phyloP scores from a whole-genome alignment of 169 alveolate genomes.

The Eimeria praecox region DNA sequence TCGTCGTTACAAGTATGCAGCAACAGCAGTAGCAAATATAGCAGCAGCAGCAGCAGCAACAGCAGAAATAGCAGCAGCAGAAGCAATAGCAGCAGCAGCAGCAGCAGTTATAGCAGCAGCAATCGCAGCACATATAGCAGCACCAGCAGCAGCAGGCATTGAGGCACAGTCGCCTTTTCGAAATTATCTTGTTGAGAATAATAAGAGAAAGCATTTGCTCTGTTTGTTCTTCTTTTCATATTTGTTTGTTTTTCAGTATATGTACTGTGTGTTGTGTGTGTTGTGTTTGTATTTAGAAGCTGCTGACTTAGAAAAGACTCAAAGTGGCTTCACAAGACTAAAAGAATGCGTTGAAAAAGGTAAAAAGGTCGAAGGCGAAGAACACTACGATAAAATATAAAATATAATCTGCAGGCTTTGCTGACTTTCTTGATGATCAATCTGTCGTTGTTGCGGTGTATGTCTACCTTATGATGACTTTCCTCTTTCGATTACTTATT shows the following conservation, averaged over 20 bases:
- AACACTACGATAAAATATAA: neutral
- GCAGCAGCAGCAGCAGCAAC: neutral
- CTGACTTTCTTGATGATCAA: no score
- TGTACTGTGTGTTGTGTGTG: neutral
- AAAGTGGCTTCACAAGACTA: neutral
- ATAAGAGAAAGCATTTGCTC: neutral
- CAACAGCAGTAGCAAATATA: neutral
- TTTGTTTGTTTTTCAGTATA: neutral
- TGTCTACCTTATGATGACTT: no score
- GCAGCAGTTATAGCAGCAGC: neutral
- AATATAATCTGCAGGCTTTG: neutral
- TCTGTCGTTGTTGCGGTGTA: no score
- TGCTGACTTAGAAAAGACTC: neutral
- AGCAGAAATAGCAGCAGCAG: neutral
- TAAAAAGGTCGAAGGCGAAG: neutral
- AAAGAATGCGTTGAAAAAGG: slow-evolving; percentile 11
- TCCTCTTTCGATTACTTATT: no score
- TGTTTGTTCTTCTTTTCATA: no score
- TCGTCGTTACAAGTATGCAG: neutral
- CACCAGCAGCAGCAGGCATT: neutral
- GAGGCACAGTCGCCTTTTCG: neutral
- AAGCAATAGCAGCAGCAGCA: neutral
- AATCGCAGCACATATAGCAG: no score
- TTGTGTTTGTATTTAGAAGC: neutral
- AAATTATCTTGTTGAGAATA: neutral